phyloP scores from a whole-genome alignment of 2,329 filamentous ascomycete species.

The Ophiostoma quercus region DNA sequence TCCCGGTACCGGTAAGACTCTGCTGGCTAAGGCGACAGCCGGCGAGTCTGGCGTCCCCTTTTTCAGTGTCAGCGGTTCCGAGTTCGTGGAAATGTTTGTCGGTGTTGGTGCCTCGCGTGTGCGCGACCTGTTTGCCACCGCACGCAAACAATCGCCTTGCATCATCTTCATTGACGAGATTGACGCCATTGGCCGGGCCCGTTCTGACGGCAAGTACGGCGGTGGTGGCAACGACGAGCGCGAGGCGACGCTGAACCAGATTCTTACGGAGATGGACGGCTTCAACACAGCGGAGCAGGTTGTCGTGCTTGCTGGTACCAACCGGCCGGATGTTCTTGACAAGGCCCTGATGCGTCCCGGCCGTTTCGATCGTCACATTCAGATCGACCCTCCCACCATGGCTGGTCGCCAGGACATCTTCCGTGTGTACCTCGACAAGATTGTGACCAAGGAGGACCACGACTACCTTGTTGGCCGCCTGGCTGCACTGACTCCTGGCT shows the following conservation, averaged over 20 bases:
- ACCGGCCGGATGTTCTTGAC: constrained; percentile 89
- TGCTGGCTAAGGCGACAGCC: constrained; percentile 94
- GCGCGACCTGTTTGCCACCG: constrained; percentile 87
- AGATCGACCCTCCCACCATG: constrained; percentile 94
- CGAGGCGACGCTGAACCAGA: constrained; percentile 95
- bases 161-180: constrained; percentile 99
- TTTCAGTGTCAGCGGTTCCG: constrained; percentile 96
- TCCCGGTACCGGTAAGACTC: constrained; percentile 95
- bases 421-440: constrained; percentile 87
- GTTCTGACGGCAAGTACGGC: constrained; percentile 65
- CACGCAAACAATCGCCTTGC: constrained; percentile 91
- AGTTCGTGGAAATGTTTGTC: constrained; percentile 99
- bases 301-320: constrained; percentile 93
- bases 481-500: constrained; percentile 87
- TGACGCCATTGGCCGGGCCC: constrained; percentile 89
- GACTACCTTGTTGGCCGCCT: constrained; percentile 84
- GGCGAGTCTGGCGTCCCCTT: constrained; percentile 96
- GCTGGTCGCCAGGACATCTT: constrained; percentile 95
- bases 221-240: constrained; percentile 95
- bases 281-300: constrained; percentile 97
- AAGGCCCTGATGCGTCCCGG: constrained; percentile 94
- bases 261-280: constrained; percentile 97
- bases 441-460: constrained; percentile 85
- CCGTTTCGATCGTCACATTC: constrained; percentile 93
- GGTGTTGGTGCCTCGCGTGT: constrained; percentile 96